Conservation (phyloP, 2,329 filamentous ascomycete genomes). For the Venturia effusa region DNA sequence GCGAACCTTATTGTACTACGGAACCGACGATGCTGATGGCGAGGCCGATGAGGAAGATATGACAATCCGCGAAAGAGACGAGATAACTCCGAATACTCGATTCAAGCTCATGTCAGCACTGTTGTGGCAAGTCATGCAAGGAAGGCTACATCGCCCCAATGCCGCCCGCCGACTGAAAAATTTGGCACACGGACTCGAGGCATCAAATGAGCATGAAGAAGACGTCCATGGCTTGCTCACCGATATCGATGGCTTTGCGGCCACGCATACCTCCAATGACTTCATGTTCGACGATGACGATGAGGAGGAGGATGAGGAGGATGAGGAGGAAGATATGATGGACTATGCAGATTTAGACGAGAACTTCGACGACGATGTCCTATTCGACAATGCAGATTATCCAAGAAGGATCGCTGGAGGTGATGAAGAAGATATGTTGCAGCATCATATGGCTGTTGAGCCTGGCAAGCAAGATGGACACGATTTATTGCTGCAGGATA, state of each 20-base stretch:
- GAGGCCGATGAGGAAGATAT: neutral
- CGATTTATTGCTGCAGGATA: neutral
- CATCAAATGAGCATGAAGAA: neutral
- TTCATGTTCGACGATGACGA: constrained; percentile 6
- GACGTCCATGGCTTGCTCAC: neutral
- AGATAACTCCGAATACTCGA: neutral
- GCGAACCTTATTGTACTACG: neutral
- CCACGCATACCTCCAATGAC: neutral
- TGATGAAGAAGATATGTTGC: neutral
- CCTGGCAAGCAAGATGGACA: neutral
- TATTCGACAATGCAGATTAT: neutral
- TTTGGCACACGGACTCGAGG: neutral
- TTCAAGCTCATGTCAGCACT: neutral
- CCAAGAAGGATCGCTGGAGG: neutral
- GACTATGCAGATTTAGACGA: neutral
- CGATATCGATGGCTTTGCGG: neutral
- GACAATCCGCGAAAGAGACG: too few species aligned
- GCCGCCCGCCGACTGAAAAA: neutral
- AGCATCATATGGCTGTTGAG: neutral
- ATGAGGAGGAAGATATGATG: neutral
- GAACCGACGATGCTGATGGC: neutral
- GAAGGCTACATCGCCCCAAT: neutral
- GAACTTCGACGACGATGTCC: neutral
- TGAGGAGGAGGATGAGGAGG: neutral
- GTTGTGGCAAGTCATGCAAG: constrained; percentile 4